Evolutionary conservation across 176 grass and related monocot genomes (phyloP), one percentile per base, ranked within the genome.

Genomic region (Alopecurus myosuroides): DNA sequence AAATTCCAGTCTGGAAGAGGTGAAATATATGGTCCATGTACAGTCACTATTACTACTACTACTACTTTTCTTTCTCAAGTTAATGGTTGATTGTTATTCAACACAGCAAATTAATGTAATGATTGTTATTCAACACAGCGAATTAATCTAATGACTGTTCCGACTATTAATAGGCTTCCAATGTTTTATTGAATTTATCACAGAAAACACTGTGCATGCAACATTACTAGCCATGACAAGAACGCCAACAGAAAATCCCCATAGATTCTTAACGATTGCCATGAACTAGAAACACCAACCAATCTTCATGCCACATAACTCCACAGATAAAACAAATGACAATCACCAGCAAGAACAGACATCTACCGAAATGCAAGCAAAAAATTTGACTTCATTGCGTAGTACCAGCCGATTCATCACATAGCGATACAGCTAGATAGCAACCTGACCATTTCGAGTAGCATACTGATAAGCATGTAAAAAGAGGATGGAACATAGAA

Each of bases 381-480:
- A 55, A 62, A 55, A 17, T 51, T 83, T 84, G 5, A 39, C 6
- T 90, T 84, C 57, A 91, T 87, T 87, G 22, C 68, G 62, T 80
- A 84, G 74, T 36, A 51, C 81, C 67, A 84, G 39, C 76, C 30
- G 31, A 87, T 76, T 68, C 84, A 60, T 53, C 61, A 63, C 41
- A 53, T 75, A 73, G 60, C 31, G 49, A 66, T 57, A 45, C 42
- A 82, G 29, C 78, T 74, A 86, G 56, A 82, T 75, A 80, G 48
- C 35, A 76, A 68, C 79, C 63, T 84, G 49, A 76, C 58, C 26
- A 46, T 82, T 82, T 37, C 5, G 13, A 88, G 73, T 85, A 77
- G 66, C 70, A 64, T 53, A 70, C 5, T 31, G 51, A 23, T 62
- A 82, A 69, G 46, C 19, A 17, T 53, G 49, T 36, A 62, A 74